phyloP scores from a whole-genome alignment of 108 stramenopile species.

The Schizochytrium sp. region DNA sequence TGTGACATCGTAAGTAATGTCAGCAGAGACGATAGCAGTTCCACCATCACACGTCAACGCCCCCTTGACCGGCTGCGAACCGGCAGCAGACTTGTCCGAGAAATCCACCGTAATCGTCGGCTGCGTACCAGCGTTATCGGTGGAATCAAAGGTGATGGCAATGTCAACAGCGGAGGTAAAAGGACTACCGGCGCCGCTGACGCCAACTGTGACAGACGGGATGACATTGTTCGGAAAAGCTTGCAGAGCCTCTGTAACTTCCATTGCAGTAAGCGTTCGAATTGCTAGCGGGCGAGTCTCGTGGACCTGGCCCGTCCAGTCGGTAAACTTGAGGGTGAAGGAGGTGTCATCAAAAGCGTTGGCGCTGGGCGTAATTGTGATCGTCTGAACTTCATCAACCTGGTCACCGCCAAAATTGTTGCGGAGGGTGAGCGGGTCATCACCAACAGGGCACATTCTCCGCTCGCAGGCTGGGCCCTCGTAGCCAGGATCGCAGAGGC shows the following conservation, averaged over 20 bases:
- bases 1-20: not conserved
- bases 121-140: slow-evolving; percentile 4
- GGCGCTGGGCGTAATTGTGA: not conserved
- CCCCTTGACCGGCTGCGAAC: not conserved
- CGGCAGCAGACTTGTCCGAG: not conserved
- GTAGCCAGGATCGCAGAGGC: slow-evolving; percentile 59
- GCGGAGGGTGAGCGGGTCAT: slow-evolving; percentile 58
- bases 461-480: slow-evolving; percentile 52
- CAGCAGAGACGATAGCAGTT: not conserved
- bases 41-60: not conserved
- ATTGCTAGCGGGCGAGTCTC: not conserved
- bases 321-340: not conserved
- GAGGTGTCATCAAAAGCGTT: not conserved
- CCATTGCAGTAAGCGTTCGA: not conserved
- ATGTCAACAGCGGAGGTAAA: not conserved
- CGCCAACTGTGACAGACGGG: not conserved
- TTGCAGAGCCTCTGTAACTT: not conserved
- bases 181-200: not conserved
- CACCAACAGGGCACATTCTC: slow-evolving; percentile 56
- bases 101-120: not conserved
- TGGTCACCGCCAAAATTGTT: not conserved
- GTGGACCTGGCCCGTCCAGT: slow-evolving; percentile 9
- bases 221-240: not conserved
- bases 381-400: not conserved
- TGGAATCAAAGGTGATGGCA: not conserved